phyloP scores from a whole-genome alignment of 1,284 basidiomycete species.

The Sanghuangporus baumii region DNA sequence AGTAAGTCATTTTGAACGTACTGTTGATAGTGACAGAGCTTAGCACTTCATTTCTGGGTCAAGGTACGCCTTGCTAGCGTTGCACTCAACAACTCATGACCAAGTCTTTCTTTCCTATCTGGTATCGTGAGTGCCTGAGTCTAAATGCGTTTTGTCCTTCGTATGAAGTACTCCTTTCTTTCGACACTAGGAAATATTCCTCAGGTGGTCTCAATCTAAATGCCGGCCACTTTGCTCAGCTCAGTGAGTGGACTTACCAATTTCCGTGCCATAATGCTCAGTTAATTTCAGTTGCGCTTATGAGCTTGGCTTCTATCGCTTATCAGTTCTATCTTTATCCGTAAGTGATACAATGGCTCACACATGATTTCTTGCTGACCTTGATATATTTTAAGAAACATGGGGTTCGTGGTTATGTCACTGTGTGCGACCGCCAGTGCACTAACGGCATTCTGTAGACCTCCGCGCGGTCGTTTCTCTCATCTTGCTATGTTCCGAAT shows the following conservation, averaged over 20 bases:
- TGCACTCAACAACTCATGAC: constrained; percentile 81
- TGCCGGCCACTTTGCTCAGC: constrained; percentile 76
- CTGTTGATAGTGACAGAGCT: background rate
- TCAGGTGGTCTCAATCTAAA: constrained; percentile 71
- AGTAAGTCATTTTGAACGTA: constrained; percentile 26
- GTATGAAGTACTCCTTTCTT: background rate
- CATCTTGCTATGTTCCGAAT: constrained; percentile 82
- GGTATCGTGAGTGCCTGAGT: constrained; percentile 54
- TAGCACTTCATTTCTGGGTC: background rate
- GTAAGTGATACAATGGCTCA: constrained; percentile 38
- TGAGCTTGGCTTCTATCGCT: constrained; percentile 77
- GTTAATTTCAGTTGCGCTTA: constrained; percentile 55
- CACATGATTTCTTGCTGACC: constrained; percentile 22
- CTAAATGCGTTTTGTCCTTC: constrained; percentile 1
- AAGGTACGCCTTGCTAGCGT: constrained; percentile 64
- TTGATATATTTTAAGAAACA: constrained; percentile 35
- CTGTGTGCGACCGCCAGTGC: background rate
- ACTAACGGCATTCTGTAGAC: constrained; percentile 28
- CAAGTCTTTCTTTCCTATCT: constrained; percentile 81
- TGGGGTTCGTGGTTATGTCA: constrained; percentile 40
- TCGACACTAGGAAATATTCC: constrained; percentile 49
- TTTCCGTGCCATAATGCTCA: constrained; percentile 18
- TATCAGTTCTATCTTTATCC: constrained; percentile 85
- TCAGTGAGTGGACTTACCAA: constrained; percentile 43
- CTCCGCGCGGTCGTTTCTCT: constrained; percentile 74